Conservation (phyloP, 495 filamentous ascomycete species). For the Penicillium turbatum region DNA sequence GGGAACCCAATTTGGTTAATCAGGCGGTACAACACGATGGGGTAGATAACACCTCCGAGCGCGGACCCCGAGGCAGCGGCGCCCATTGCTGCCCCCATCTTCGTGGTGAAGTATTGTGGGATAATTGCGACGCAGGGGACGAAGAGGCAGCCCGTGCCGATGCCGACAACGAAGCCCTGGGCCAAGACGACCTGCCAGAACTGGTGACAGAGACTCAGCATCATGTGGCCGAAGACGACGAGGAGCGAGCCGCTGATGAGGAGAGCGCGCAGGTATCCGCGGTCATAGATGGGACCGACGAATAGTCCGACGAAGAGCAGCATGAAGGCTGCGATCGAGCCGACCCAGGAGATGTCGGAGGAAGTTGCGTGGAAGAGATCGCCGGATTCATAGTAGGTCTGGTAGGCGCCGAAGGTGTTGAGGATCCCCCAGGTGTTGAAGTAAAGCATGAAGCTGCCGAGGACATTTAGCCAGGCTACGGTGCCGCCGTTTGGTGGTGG, state of each 20-base stretch:
- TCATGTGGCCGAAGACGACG: constrained; percentile 31
- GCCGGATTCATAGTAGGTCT: constrained; percentile 42
- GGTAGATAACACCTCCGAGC: constrained; percentile 47
- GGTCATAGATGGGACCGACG: constrained; percentile 55
- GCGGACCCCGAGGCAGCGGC: constrained; percentile 33
- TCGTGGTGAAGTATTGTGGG: constrained; percentile 29
- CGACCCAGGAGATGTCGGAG: constrained; percentile 47
- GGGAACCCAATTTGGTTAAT: constrained; percentile 39
- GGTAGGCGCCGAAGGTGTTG: constrained; percentile 51
- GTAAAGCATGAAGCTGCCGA: constrained; percentile 24
- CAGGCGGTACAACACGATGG: constrained; percentile 43
- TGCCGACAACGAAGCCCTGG: background rate
- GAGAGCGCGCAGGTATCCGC: constrained; percentile 33
- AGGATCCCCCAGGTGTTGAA: constrained; percentile 42
- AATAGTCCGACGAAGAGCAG: constrained; percentile 50
- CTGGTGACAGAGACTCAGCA: constrained; percentile 34
- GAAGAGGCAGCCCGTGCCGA: constrained; percentile 33
- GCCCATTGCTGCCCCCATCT: constrained; percentile 30
- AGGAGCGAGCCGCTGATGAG: constrained; percentile 2
- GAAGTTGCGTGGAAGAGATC: constrained; percentile 25
- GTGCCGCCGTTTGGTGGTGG: constrained; percentile 25
- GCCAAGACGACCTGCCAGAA: constrained; percentile 32
- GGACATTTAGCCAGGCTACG: constrained; percentile 26
- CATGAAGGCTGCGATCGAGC: constrained; percentile 52
- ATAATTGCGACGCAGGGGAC: constrained; percentile 31